A percentile compares a stretch with the other conserved stretches of the same genome.
phyloP scores from a whole-genome alignment of 495 filamentous ascomycete species.

The Aspergillus nanangensis region DNA sequence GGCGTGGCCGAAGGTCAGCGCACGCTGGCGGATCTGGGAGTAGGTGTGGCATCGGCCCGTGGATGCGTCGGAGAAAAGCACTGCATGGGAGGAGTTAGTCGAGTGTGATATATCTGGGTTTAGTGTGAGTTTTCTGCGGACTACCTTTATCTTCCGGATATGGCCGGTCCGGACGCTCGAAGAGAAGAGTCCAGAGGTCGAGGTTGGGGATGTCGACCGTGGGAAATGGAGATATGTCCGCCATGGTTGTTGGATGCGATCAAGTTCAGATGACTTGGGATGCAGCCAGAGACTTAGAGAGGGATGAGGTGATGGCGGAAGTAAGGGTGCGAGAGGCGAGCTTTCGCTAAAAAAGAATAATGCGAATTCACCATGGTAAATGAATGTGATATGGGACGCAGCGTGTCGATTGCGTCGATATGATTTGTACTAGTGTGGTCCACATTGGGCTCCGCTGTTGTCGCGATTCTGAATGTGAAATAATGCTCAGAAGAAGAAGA shows the following conservation, averaged over 20 bases:
- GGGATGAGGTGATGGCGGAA: too few relatives aligned
- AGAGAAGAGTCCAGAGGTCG: conserved; percentile 64
- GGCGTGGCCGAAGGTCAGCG: conserved; percentile 67
- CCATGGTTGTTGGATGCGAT: too few relatives aligned
- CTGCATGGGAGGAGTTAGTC: conserved; percentile 5
- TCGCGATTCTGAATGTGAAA: too few relatives aligned
- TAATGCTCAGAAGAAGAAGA: too few relatives aligned
- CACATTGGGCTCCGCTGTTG: too few relatives aligned
- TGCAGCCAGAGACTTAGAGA: too few relatives aligned
- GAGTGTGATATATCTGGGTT: too few relatives aligned
- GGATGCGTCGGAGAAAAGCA: conserved; percentile 44
- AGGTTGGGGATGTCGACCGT: conserved; percentile 57
- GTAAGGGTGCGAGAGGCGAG: too few relatives aligned
- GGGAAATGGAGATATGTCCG: conserved; percentile 32
- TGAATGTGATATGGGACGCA: not conserved
- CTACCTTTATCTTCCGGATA: conserved; percentile 10
- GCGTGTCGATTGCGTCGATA: not conserved
- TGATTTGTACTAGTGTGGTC: not conserved
- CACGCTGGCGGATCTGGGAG: conserved; percentile 50
- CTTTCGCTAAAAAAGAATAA: too few relatives aligned
- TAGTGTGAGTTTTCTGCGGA: not conserved
- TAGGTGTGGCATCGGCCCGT: conserved; percentile 67
- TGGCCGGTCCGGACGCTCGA: conserved; percentile 8
- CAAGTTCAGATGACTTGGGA: not conserved
- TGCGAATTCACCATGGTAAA: too few relatives aligned